phyloP scores from a whole-genome alignment of 495 filamentous ascomycete genomes.

The Parachaetomium inaequale region DNA sequence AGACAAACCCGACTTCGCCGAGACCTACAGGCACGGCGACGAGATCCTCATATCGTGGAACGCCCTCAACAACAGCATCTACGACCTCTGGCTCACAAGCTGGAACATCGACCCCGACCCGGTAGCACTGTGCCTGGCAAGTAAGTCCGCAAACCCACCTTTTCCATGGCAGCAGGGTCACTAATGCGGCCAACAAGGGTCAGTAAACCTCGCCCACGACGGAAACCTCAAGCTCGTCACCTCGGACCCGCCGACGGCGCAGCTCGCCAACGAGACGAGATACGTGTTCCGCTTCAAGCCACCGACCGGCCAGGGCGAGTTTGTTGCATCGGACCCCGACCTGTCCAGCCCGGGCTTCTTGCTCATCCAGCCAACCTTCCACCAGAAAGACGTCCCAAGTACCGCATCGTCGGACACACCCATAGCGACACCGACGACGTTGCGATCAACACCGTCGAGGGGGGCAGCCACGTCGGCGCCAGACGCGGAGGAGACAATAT shows the following conservation, averaged over 20 bases:
- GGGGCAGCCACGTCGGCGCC: neutral
- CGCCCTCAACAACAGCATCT: constrained; percentile 24
- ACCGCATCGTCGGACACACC: neutral
- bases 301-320: constrained; percentile 9
- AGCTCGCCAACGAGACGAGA: constrained; percentile 6
- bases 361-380: neutral
- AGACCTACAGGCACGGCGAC: constrained; percentile 17
- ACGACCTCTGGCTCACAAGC: constrained; percentile 25
- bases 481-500: neutral
- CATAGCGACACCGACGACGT: neutral
- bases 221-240: constrained; percentile 17
- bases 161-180: neutral
- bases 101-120: constrained; percentile 14
- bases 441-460: neutral
- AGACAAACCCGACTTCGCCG: constrained; percentile 17
- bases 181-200: constrained; percentile 12
- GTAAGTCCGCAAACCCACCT: constrained; percentile 5
- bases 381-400: neutral
- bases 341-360: constrained; percentile 18
- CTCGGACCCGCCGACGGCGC: constrained; percentile 3
- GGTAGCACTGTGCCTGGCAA: constrained; percentile 17
- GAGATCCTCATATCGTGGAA: constrained; percentile 27
- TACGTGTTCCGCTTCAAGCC: constrained; percentile 24
- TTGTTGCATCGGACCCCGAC: constrained; percentile 13
- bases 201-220: constrained; percentile 22